Percentiles rank a stretch among this genome's conserved stretches.
Evolutionary conservation across 352 stramenopile genomes (phyloP).

Genomic region (Phytophthora agathidicida): DNA sequence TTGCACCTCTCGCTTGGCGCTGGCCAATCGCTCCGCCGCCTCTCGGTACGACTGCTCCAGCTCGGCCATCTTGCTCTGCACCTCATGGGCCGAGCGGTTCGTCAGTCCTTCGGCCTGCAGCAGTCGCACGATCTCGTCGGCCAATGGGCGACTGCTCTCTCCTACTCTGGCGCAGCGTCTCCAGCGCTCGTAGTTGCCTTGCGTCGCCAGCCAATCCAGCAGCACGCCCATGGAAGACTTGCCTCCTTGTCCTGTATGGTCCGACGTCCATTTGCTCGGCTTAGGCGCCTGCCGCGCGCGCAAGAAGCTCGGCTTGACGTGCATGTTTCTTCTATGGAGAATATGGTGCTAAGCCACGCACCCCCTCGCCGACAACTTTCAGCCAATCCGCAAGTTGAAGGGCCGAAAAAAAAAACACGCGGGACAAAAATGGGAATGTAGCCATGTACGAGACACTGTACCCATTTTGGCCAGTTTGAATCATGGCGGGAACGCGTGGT

Average conservation of each 20-base stretch:
- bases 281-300: constrained; percentile 21
- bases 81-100: constrained; percentile 29
- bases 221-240: constrained; percentile 60
- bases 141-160: constrained; percentile 9
- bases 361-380: constrained; percentile 1
- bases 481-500: constrained; percentile 27
- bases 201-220: constrained; percentile 46
- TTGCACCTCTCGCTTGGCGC: constrained; percentile 26
- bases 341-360: constrained; percentile 5
- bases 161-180: constrained; percentile 10
- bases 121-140: constrained; percentile 35
- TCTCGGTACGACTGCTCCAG: constrained; percentile 41
- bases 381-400: constrained; percentile 29
- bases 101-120: constrained; percentile 29
- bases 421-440: too few species aligned
- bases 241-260: constrained; percentile 28
- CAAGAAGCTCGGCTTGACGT: constrained; percentile 38
- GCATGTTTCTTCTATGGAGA: constrained; percentile 27
- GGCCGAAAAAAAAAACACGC: too few species aligned
- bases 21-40: constrained; percentile 29
- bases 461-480: constrained; percentile 19
- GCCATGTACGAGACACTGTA: too few species aligned
- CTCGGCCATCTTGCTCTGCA: constrained; percentile 37
- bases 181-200: constrained; percentile 55
- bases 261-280: constrained; percentile 30